Conservation (phyloP, 2,329 filamentous ascomycete genomes). For the Chaetomium globosum region DNA sequence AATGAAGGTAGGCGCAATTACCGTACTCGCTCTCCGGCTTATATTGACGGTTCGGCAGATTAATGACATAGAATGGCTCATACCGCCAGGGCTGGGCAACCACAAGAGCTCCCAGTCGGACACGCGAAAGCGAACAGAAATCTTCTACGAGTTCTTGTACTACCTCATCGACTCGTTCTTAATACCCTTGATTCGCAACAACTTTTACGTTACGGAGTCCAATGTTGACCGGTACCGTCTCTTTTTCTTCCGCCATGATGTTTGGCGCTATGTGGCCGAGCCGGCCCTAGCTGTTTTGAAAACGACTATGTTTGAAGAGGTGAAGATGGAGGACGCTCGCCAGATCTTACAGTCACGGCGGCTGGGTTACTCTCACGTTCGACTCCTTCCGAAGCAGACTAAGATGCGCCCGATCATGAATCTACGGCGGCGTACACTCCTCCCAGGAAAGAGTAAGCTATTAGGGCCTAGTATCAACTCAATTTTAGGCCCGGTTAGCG, state of each 20-base stretch:
- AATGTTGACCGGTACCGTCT: slow-evolving; percentile 75
- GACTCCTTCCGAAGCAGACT: slow-evolving; percentile 77
- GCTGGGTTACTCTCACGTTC: slow-evolving; percentile 76
- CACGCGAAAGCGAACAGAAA: slow-evolving; percentile 71
- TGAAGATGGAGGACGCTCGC: slow-evolving; percentile 60
- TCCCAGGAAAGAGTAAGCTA: slow-evolving; percentile 55
- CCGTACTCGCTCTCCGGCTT: slow-evolving; percentile 2
- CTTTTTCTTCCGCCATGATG: slow-evolving; percentile 93
- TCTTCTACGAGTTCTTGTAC: slow-evolving; percentile 85
- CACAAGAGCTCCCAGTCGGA: slow-evolving; percentile 71
- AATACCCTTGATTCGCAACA: slow-evolving; percentile 80
- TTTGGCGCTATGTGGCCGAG: slow-evolving; percentile 78
- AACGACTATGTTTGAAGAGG: slow-evolving; percentile 74
- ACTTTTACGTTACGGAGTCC: slow-evolving; percentile 95
- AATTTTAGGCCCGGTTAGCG: slow-evolving; percentile 68
- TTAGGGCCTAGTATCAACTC: slow-evolving; percentile 69
- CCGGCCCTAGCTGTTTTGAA: slow-evolving; percentile 71
- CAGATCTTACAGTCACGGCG: slow-evolving; percentile 62
- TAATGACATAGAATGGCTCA: slow-evolving; percentile 71
- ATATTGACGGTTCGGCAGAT: slow-evolving; percentile 53
- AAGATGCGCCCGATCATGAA: slow-evolving; percentile 87
- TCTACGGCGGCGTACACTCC: slow-evolving; percentile 64
- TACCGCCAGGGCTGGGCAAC: slow-evolving; percentile 51
- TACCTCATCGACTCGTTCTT: slow-evolving; percentile 91
- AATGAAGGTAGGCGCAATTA: slow-evolving; percentile 62